Evolutionary conservation across 306 rosid genomes (phyloP).

Genomic region (Cucurbita moschata): DNA sequence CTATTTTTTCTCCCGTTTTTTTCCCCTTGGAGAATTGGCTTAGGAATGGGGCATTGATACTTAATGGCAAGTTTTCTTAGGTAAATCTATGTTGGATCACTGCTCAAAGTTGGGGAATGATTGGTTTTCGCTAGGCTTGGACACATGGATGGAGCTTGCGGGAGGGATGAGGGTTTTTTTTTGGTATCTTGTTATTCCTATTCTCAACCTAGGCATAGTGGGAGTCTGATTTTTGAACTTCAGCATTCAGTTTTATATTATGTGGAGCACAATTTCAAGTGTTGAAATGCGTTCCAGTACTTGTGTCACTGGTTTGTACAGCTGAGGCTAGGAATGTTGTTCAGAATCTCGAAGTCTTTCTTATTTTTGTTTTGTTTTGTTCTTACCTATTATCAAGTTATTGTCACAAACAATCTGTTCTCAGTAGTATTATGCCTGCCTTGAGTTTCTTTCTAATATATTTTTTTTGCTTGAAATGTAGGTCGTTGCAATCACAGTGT

Average conservation of each 20-base stretch:
- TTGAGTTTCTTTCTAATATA: neutral
- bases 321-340: neutral
- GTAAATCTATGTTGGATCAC: neutral
- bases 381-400: neutral
- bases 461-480: constrained; percentile 15
- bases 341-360: neutral
- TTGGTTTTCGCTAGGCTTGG: neutral
- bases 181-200: neutral
- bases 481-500: constrained; percentile 88
- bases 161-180: neutral
- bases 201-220: neutral
- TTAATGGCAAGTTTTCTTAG: neutral
- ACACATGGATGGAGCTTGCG: too few relatives aligned
- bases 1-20: neutral
- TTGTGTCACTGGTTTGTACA: neutral
- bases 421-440: neutral
- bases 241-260: neutral
- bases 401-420: neutral
- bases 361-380: neutral
- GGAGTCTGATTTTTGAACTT: neutral
- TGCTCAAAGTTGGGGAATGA: neutral
- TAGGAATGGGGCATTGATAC: neutral
- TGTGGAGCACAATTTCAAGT: neutral
- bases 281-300: neutral
- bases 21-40: neutral